These are phyloP conservation scores for Lanmaoa pseudosensibilis DNA, from an alignment of 768 basidiomycete species.

Conservation along the genomic window DNA sequence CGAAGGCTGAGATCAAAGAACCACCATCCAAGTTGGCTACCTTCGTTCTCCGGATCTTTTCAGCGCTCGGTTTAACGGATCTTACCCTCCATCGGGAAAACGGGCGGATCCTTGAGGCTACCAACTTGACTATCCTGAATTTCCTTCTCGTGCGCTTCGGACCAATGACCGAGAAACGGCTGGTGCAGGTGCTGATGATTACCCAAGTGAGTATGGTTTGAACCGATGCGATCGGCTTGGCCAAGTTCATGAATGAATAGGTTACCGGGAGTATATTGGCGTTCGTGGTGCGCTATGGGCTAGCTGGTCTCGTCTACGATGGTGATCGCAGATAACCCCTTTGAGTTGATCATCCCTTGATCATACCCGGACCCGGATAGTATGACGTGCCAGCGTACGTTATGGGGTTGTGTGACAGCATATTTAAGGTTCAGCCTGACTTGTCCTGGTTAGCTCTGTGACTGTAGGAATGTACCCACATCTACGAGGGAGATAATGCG, in stretches of 20 bases:
- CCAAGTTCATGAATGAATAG: constrained; percentile 37
- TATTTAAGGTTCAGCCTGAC: background rate
- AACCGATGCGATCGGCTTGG: background rate
- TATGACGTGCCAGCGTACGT: too few relatives aligned
- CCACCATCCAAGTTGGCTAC: constrained; percentile 56
- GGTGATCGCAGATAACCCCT: constrained; percentile 71
- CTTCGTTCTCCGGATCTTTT: constrained; percentile 58
- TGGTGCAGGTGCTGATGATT: constrained; percentile 71
- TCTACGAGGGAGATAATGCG: constrained; percentile 22
- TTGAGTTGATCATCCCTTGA: background rate
- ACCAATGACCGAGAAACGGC: constrained; percentile 79
- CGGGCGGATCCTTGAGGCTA: constrained; percentile 64
- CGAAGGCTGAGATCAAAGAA: constrained; percentile 58
- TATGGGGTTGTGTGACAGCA: background rate
- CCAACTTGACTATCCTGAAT: constrained; percentile 92
- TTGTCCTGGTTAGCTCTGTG: too few relatives aligned
- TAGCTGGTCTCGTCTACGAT: constrained; percentile 88
- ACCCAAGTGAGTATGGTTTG: constrained; percentile 56
- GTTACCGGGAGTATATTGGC: constrained; percentile 75
- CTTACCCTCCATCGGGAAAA: constrained; percentile 56
- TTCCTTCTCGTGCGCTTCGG: constrained; percentile 77
- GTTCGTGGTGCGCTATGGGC: constrained; percentile 86
- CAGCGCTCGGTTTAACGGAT: constrained; percentile 63
- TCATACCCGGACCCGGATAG: background rate
- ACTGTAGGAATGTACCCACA: background rate